Percentiles rank a stretch among this genome's conserved stretches.
These are phyloP conservation scores for Sclerospora graminicola DNA, from an alignment of 352 stramenopile genomes.

Conservation along the genomic window DNA sequence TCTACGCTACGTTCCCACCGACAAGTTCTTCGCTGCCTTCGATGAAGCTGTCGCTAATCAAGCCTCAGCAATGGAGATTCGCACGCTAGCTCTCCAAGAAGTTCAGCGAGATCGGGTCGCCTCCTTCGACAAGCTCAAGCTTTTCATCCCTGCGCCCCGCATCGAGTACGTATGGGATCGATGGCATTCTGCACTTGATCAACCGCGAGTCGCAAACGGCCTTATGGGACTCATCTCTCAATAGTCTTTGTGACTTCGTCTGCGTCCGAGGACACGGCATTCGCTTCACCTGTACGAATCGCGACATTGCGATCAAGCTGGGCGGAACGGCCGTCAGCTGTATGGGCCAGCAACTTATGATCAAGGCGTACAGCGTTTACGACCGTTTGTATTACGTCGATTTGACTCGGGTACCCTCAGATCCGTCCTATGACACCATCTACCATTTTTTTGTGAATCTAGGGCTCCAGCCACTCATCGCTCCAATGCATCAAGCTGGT, in stretches of 20 bases:
- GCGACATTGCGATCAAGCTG: not conserved
- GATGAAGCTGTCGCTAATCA: not conserved
- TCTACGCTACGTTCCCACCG: not conserved
- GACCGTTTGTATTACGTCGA: slow-evolving; percentile 6
- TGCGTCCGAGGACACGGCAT: not conserved
- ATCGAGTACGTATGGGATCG: not conserved
- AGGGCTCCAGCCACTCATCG: not conserved
- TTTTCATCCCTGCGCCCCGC: not conserved
- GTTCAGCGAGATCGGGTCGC: not conserved
- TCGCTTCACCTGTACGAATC: slow-evolving; percentile 2
- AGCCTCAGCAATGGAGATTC: not conserved
- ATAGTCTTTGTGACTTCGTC: not conserved
- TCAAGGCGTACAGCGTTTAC: slow-evolving; percentile 2
- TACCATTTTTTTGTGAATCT: slow-evolving; percentile 2
- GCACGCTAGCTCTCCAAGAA: not conserved
- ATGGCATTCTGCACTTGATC: not conserved
- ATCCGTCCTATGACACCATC: not conserved
- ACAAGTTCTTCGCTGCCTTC: not conserved
- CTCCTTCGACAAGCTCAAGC: not conserved
- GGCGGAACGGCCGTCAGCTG: not conserved
- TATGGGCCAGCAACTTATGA: slow-evolving; percentile 1
- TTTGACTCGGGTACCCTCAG: not conserved
- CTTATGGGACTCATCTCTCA: not conserved
- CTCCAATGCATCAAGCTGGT: slow-evolving; percentile 3
- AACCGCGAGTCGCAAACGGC: not conserved